phyloP scores from a whole-genome alignment of 148 eudicot species.

The Rhododendron ferrugineum region DNA sequence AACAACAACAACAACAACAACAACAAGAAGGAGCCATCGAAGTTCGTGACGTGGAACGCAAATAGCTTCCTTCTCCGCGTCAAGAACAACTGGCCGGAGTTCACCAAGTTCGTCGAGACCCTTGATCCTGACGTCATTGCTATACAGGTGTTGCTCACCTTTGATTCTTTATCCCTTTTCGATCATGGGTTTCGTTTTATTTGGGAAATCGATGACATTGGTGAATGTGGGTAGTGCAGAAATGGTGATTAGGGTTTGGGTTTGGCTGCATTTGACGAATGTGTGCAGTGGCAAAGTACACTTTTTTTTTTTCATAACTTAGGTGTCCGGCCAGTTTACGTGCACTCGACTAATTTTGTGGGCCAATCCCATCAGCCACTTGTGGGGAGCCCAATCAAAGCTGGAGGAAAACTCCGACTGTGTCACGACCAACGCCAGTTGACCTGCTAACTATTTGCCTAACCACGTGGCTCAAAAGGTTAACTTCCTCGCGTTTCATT shows the following conservation, averaged over 20 bases:
- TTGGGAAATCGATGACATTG: conserved; percentile 1
- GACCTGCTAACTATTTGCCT: too few species aligned
- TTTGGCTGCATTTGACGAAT: neutral
- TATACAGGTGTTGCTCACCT: conserved; percentile 51
- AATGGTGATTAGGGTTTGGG: conserved; percentile 1
- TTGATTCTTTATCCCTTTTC: neutral
- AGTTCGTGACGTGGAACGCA: conserved; percentile 98
- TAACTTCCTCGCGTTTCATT: too few species aligned
- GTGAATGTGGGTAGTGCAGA: conserved; percentile 13
- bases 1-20: neutral
- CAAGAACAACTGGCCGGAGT: conserved; percentile 78
- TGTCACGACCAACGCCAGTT: too few species aligned
- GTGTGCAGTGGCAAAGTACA: neutral
- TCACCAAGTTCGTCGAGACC: conserved; percentile 53
- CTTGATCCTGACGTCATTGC: conserved; percentile 89
- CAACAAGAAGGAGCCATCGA: conserved; percentile 57
- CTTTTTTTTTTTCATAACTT: neutral
- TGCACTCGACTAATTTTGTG: too few species aligned
- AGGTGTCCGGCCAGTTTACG: too few species aligned
- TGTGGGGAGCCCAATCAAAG: too few species aligned
- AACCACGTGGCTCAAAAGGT: too few species aligned
- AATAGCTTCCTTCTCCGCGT: conserved; percentile 84
- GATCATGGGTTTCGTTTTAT: neutral
- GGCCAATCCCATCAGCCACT: too few species aligned
- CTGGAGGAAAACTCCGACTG: too few species aligned